These are phyloP conservation scores for Priceomyces fermenticarens DNA, from an alignment of 805 yeast genomes.

Conservation along the genomic window DNA sequence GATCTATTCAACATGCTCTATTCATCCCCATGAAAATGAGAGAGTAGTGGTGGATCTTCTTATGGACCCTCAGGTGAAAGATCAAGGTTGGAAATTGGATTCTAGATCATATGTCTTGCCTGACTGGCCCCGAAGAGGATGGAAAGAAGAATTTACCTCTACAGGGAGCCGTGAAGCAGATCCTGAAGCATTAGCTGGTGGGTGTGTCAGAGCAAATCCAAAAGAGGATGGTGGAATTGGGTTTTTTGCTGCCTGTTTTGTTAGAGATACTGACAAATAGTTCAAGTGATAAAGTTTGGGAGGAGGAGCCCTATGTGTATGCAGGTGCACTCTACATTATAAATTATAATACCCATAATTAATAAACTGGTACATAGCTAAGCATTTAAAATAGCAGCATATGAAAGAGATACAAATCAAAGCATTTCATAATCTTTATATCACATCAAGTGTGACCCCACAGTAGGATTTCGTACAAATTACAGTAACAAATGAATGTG, in stretches of 20 bases:
- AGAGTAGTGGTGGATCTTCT: conserved; percentile 80
- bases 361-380: not conserved
- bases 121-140: conserved; percentile 83
- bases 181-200: conserved; percentile 60
- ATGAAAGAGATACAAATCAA: too few relatives aligned
- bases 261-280: conserved; percentile 22
- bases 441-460: too few relatives aligned
- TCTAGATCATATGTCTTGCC: conserved; percentile 67
- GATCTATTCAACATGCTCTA: conserved; percentile 93
- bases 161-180: conserved; percentile 32
- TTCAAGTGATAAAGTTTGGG: not conserved
- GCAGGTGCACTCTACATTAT: not conserved
- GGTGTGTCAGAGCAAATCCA: conserved; percentile 84
- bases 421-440: too few relatives aligned
- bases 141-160: conserved; percentile 60
- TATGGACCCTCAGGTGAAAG: conserved; percentile 58
- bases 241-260: conserved; percentile 92
- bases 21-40: conserved; percentile 93
- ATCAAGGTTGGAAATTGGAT: conserved; percentile 73
- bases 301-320: not conserved
- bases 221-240: conserved; percentile 98
- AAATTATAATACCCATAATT: not conserved
- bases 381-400: not conserved
- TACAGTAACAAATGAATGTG: too few relatives aligned
- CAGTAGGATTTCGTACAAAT: too few relatives aligned